Conservation (phyloP, 768 basidiomycete species). For the Chalciporus sphaerocephalus region DNA sequence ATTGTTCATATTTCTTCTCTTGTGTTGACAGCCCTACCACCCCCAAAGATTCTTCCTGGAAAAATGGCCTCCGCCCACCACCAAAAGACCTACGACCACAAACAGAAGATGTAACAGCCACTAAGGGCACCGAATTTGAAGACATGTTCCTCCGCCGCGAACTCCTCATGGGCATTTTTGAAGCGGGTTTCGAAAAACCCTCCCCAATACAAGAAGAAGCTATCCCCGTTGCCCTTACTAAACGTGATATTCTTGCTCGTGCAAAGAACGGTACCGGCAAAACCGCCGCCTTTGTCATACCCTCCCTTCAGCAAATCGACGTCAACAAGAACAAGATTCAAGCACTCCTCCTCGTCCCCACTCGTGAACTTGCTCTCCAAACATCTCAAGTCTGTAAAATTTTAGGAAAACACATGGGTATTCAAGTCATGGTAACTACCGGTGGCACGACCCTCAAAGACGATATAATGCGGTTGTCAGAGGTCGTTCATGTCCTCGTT, state of each 20-base stretch:
- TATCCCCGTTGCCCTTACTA: conserved; percentile 89
- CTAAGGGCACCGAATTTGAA: conserved; percentile 93
- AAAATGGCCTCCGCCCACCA: conserved; percentile 72
- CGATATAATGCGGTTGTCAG: conserved; percentile 88
- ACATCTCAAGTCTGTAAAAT: conserved; percentile 99
- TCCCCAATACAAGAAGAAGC: conserved; percentile 99
- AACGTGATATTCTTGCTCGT: conserved; percentile 90
- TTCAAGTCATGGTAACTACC: conserved; percentile 99
- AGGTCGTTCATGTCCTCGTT: conserved; percentile 92
- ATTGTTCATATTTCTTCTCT: conserved; percentile 1
- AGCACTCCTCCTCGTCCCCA: conserved; percentile 93
- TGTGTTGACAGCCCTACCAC: conserved; percentile 23
- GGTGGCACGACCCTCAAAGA: conserved; percentile 98
- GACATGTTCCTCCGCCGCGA: conserved; percentile 90
- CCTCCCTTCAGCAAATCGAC: conserved; percentile 91
- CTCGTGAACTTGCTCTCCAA: conserved; percentile 96
- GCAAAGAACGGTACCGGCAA: conserved; percentile 98
- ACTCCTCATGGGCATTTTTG: conserved; percentile 98
- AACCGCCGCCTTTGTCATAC: conserved; percentile 98
- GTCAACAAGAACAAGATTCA: conserved; percentile 83
- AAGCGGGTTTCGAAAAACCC: conserved; percentile 94
- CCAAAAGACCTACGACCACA: conserved; percentile 92
- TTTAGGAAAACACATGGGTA: conserved; percentile 90
- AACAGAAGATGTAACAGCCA: conserved; percentile 94
- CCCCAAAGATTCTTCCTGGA: conserved; percentile 52